A percentile compares a stretch with the other conserved stretches of the same genome.
Conservation (phyloP, 2,329 filamentous ascomycete species). For the Xylariaceae sp. region DNA sequence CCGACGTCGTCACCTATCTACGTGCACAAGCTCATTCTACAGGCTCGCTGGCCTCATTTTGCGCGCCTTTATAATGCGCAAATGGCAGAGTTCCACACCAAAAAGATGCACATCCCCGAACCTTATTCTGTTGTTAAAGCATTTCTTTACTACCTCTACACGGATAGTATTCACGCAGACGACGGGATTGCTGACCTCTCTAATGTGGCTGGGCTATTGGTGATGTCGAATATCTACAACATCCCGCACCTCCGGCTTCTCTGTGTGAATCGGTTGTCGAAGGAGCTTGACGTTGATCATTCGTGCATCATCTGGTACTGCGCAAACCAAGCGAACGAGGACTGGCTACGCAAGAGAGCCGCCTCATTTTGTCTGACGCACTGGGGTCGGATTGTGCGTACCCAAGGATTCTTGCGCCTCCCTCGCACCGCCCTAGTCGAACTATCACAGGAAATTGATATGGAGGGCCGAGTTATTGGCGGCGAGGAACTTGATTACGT, state of each 20-base stretch:
- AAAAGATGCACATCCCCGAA: constrained; percentile 96
- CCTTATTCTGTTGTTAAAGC: constrained; percentile 90
- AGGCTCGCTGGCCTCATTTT: constrained; percentile 96
- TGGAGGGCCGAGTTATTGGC: constrained; percentile 82
- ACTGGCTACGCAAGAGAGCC: constrained; percentile 86
- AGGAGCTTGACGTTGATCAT: constrained; percentile 89
- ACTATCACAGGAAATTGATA: constrained; percentile 87
- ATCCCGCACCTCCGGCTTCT: constrained; percentile 87
- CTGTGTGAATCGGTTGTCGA: constrained; percentile 82
- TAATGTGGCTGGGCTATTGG: constrained; percentile 87
- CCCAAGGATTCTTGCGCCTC: constrained; percentile 75
- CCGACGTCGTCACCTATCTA: constrained; percentile 79
- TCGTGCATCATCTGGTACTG: constrained; percentile 96
- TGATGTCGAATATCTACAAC: constrained; percentile 98
- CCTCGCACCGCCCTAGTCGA: constrained; percentile 78
- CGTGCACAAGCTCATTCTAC: constrained; percentile 89
- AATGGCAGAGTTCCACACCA: constrained; percentile 96
- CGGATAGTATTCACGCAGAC: constrained; percentile 74
- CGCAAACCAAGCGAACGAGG: constrained; percentile 81
- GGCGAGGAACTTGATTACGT: constrained; percentile 72
- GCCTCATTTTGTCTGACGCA: constrained; percentile 85
- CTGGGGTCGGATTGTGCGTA: constrained; percentile 91
- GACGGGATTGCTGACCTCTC: constrained; percentile 71
- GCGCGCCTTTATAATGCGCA: constrained; percentile 83
- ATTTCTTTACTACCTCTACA: constrained; percentile 95